Base-by-base conservation (phyloP, 2,329 filamentous ascomycete genomes). In the Chalaropsis thielavioides region DNA sequence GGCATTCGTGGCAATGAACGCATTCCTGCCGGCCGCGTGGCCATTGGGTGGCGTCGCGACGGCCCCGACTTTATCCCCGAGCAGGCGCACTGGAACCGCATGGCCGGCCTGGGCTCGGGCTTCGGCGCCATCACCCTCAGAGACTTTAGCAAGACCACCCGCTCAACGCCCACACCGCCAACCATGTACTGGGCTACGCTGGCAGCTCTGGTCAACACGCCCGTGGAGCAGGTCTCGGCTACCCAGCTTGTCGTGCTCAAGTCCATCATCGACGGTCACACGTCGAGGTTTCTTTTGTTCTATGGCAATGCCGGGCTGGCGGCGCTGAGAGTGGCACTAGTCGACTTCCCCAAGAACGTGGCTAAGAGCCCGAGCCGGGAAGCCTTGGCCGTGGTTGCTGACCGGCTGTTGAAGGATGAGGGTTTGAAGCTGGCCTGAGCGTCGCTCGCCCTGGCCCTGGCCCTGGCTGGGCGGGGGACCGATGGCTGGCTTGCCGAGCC, bases 61-160 rank as follows among this genome's bases (percentile, higher is more conserved):
- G 79, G 77, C 8, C 79, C 80, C 5, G 75, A 76, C 6, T 92
- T 82, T 78, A 78, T 88, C 67, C 76, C 79, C 1, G 85, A 89
- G 70, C 85, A 90, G 72, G 77, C 78, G n/a, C 91, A 96, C 74
- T 83, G 83, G 69, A 87, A 92, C 72, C 83, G 88, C 67, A 92
- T 95, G 87, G 86, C 84, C 3, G 92, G 91, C 0, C 78, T 96
- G 0, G 90, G 85, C 1, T 87, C 88, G 2, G 92, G 92, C 0
- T 99, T 88, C 72, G 89, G 91, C 0, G 84, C 92, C 1, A 80
- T 97, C 44, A 84, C 90, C 0, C 78, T 96, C 8, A 85, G 92
- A 60, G 90, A 95, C 73, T 96, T 95, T 72, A 83, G 83, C 68
- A 86, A 83, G 68, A 83, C 85, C 1, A 78, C 79, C 46, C 85